Evolutionary conservation across 495 filamentous ascomycete genomes (phyloP), one percentile per base, ranked within the genome.

Genomic region (Oleoguttula mirabilis): DNA sequence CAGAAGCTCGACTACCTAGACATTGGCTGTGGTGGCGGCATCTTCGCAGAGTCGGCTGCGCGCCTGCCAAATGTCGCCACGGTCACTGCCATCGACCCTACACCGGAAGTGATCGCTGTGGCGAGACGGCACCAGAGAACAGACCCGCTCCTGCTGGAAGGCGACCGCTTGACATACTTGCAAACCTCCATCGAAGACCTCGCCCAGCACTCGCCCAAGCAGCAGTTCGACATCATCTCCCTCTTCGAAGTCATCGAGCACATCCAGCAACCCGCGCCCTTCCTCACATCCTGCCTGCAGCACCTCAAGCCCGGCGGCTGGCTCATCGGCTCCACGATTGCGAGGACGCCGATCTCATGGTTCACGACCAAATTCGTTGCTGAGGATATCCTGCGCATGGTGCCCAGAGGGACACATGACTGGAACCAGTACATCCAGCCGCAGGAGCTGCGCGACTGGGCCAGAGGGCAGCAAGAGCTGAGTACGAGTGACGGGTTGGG

Each of bases 211-310:
- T 22, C 39, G 21, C 38, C 45, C n/a, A 53, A 56, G 12, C 48
- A 61, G 4, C 62, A 70, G 12, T 64, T 56, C 55, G 87, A 94
- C 60, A 59, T 94, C 2, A 75, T 98, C 6, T 80, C 82, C 3
- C 60, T 92, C 21, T 96, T 96, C 62, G 90, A 98, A 59, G 90
- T 98, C 0, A 67, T 98, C 28, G 90, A 98, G 56, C 90, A 98
- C 57, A 82, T 96, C 45, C 72, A 74, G 3, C 66, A 73, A 6
- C 82, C 86, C 0, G 62, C 72, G 0, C 54, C 70, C 0, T 95
- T 98, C 56, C 68, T 96, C 2, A 64, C 71, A 16, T 60, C 65
- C 11, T 76, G 79, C 47, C 66, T 82, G 7, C 65, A 68, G n/a
- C 77, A 84, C 35, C 77, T 96, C 5, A 77, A 73, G 39, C 92